Conservation (phyloP, 1,284 basidiomycete species). For the Inonotus obliquus region DNA sequence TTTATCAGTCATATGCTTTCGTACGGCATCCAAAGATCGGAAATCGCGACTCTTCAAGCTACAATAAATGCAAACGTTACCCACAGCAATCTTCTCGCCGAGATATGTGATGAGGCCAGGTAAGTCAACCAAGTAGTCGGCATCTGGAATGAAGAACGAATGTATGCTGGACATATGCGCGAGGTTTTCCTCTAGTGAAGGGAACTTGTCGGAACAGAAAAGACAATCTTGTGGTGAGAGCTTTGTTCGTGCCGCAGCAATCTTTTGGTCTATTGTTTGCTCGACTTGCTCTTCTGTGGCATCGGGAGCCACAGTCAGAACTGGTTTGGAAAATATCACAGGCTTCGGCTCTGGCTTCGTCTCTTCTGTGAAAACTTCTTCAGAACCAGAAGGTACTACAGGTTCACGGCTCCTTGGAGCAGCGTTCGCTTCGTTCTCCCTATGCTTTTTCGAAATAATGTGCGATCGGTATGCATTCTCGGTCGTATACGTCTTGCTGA, state of each 20-base stretch:
- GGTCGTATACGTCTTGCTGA: slow-evolving; percentile 85
- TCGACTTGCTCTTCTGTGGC: slow-evolving; percentile 49
- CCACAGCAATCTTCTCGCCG: slow-evolving; percentile 90
- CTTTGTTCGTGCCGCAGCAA: slow-evolving; percentile 68
- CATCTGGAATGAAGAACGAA: slow-evolving; percentile 96
- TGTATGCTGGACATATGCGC: slow-evolving; percentile 85
- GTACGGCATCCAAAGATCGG: slow-evolving; percentile 75
- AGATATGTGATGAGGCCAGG: slow-evolving; percentile 83
- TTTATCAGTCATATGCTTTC: slow-evolving; percentile 94
- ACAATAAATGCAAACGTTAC: slow-evolving; percentile 93
- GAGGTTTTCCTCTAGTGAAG: slow-evolving; percentile 64
- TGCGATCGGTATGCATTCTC: slow-evolving; percentile 90
- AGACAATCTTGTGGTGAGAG: slow-evolving; percentile 72
- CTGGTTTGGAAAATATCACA: slow-evolving; percentile 15
- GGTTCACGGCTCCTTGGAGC: slow-evolving; percentile 25
- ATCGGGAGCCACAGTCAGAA: slow-evolving; percentile 37
- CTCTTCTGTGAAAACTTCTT: background rate
- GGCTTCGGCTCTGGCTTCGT: background rate
- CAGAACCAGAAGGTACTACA: slow-evolving; percentile 19
- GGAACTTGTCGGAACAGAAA: slow-evolving; percentile 68
- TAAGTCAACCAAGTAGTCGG: slow-evolving; percentile 84
- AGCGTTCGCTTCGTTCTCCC: slow-evolving; percentile 67
- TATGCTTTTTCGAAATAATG: slow-evolving; percentile 87
- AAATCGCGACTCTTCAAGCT: slow-evolving; percentile 77
- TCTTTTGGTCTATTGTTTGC: slow-evolving; percentile 66